Evolutionary conservation across 2,329 filamentous ascomycete species (phyloP).

Genomic region (Sporothrix humicola): DNA sequence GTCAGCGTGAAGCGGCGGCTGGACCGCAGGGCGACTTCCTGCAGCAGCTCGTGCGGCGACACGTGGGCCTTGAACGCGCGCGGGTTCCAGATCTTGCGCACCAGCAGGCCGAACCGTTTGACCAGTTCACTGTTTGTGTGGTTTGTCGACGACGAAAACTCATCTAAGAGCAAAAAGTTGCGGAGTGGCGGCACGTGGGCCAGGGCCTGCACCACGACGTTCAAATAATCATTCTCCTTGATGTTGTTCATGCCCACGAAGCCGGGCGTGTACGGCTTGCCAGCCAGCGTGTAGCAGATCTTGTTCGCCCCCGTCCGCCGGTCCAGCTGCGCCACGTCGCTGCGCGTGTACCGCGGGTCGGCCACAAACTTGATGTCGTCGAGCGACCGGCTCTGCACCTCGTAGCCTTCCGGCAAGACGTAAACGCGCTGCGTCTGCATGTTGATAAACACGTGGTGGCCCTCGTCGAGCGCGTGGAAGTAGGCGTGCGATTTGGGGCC

Average conservation of each 20-base stretch:
- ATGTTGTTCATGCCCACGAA: slow-evolving; percentile 99
- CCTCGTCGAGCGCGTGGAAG: slow-evolving; percentile 93
- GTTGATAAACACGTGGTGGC: slow-evolving; percentile 98
- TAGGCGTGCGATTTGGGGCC: slow-evolving; percentile 96
- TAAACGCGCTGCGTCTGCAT: slow-evolving; percentile 92
- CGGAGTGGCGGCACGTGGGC: slow-evolving; percentile 87
- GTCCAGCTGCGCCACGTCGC: slow-evolving; percentile 82
- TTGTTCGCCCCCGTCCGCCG: slow-evolving; percentile 48
- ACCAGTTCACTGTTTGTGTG: slow-evolving; percentile 75
- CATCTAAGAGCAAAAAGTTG: slow-evolving; percentile 89
- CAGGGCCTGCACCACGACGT: slow-evolving; percentile 89
- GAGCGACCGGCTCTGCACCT: slow-evolving; percentile 90
- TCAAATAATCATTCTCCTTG: slow-evolving; percentile 98
- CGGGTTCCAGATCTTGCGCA: slow-evolving; percentile 98
- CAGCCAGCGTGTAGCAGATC: slow-evolving; percentile 75
- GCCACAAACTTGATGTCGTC: slow-evolving; percentile 99
- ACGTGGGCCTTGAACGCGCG: slow-evolving; percentile 96
- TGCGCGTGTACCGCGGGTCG: slow-evolving; percentile 81
- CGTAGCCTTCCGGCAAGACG: slow-evolving; percentile 93
- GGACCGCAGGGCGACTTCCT: slow-evolving; percentile 88
- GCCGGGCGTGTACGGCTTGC: slow-evolving; percentile 86
- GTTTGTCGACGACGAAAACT: slow-evolving; percentile 58
- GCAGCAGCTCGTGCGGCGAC: slow-evolving; percentile 93
- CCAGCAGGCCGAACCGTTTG: slow-evolving; percentile 83
- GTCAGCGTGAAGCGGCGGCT: slow-evolving; percentile 93